These are phyloP conservation scores for Flaveria floridana DNA, from an alignment of 140 eudicot genomes.

Conservation along the genomic window DNA sequence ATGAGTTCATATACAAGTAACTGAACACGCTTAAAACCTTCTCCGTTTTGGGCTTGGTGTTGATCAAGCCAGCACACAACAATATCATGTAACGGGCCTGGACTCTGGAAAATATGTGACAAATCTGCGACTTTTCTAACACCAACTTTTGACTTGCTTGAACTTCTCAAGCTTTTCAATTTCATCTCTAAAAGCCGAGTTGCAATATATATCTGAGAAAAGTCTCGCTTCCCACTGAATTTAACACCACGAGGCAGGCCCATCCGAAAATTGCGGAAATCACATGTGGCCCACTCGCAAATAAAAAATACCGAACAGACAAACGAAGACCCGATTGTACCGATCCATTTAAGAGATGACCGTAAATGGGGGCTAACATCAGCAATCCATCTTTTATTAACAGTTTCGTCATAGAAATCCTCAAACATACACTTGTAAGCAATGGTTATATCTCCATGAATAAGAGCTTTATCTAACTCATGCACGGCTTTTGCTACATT, in stretches of 20 bases:
- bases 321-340: slow-evolving; percentile 43
- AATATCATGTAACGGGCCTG: slow-evolving; percentile 81
- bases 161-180: slow-evolving; percentile 40
- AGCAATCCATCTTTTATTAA: slow-evolving; percentile 60
- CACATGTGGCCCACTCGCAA: slow-evolving; percentile 98
- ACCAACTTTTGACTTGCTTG: slow-evolving; percentile 35
- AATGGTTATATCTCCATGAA: slow-evolving; percentile 60
- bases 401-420: slow-evolving; percentile 54
- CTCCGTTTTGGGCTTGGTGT: slow-evolving; percentile 70
- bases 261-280: slow-evolving; percentile 68
- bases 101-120: slow-evolving; percentile 64
- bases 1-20: slow-evolving; percentile 65
- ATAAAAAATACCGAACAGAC: slow-evolving; percentile 69
- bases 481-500: slow-evolving; percentile 66
- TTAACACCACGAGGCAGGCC: slow-evolving; percentile 49
- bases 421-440: slow-evolving; percentile 70
- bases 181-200: slow-evolving; percentile 68
- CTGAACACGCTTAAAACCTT: slow-evolving; percentile 84
- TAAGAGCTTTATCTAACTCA: slow-evolving; percentile 66
- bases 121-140: slow-evolving; percentile 38
- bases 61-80: slow-evolving; percentile 97
- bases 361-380: slow-evolving; percentile 66
- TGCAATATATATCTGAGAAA: slow-evolving; percentile 71
- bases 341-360: slow-evolving; percentile 62
- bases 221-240: slow-evolving; percentile 78